Base-by-base conservation (phyloP, 2,329 filamentous ascomycete species). In the Pseudogymnoascus destructans region DNA sequence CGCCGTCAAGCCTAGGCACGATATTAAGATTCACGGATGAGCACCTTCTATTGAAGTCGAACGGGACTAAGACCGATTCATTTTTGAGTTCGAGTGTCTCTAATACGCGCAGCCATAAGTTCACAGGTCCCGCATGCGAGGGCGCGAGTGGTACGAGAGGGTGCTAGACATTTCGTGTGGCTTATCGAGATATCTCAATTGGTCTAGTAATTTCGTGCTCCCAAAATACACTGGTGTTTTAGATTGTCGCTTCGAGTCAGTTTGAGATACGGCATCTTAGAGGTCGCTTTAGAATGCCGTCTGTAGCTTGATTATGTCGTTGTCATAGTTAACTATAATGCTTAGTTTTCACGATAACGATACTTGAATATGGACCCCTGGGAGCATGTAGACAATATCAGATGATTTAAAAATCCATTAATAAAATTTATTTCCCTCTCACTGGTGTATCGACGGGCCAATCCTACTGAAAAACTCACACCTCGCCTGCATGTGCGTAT, bases 391-490 rank as follows among this genome's bases (percentile, higher is more conserved):
- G 38, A 42, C 9, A 52, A 27, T 17, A 6, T 25, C 23, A 52
- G 7, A 27, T 17, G n/a, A 27, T 15, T 17, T 11, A 3, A 52
- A 27, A n/a, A 7, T 10, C 5, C n/a, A 27, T 30, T 30, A 25
- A 19, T n/a, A 15, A n/a, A 30, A 23, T 10, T 21, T 30, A 30
- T 11, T 10, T 25, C 23, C 3, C 30, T 40, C 21, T 59, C 60
- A 79, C 69, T 80, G 78, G 61, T 70, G 70, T 61, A 80, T 67
- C 15, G 66, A 69, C 33, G 71, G 60, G 2, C 76, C 78, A 67
- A 82, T 79, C 27, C 70, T 70, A 27, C 65, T 66, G 60, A 79
- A 69, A 67, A 78, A 82, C 17, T 66, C 62, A 67, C 79, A 82
- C 58, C 74, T 73, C 46, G 64, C 65, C 63, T 64, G 64, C 61